These are phyloP conservation scores for Penicillium malachiteum DNA, from an alignment of 495 filamentous ascomycete species.

Conservation along the genomic window DNA sequence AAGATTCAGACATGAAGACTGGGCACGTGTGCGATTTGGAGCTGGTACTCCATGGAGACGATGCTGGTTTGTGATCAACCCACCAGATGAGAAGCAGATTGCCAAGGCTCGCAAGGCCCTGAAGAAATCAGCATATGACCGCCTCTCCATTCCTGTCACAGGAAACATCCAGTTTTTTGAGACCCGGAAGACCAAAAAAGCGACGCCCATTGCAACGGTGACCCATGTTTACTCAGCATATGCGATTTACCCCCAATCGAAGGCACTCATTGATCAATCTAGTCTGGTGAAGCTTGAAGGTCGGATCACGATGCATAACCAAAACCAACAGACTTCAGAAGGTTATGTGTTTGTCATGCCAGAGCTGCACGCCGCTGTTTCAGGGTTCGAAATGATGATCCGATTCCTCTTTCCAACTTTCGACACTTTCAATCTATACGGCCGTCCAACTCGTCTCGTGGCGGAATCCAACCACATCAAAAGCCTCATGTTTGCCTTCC, in stretches of 20 bases:
- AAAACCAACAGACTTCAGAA: constrained; percentile 64
- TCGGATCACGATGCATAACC: constrained; percentile 72
- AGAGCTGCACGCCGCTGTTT: constrained; percentile 84
- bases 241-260: constrained; percentile 92
- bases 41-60: constrained; percentile 95
- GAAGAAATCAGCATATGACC: constrained; percentile 88
- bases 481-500: constrained; percentile 98
- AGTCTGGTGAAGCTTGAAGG: constrained; percentile 95
- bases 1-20: constrained; percentile 78
- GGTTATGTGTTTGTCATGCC: constrained; percentile 99
- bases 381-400: constrained; percentile 96
- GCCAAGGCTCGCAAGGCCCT: constrained; percentile 76
- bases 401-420: constrained; percentile 91
- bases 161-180: constrained; percentile 96
- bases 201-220: constrained; percentile 83
- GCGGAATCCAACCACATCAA: constrained; percentile 81
- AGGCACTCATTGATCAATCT: constrained; percentile 88
- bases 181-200: constrained; percentile 90
- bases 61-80: constrained; percentile 92
- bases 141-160: constrained; percentile 62
- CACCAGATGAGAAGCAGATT: constrained; percentile 88
- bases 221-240: constrained; percentile 89
- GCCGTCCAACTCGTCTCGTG: constrained; percentile 81
- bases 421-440: constrained; percentile 90
- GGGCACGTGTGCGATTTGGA: constrained; percentile 93